phyloP scores from a whole-genome alignment of 164 flowering plant genomes.

The Liquidambar formosana region DNA sequence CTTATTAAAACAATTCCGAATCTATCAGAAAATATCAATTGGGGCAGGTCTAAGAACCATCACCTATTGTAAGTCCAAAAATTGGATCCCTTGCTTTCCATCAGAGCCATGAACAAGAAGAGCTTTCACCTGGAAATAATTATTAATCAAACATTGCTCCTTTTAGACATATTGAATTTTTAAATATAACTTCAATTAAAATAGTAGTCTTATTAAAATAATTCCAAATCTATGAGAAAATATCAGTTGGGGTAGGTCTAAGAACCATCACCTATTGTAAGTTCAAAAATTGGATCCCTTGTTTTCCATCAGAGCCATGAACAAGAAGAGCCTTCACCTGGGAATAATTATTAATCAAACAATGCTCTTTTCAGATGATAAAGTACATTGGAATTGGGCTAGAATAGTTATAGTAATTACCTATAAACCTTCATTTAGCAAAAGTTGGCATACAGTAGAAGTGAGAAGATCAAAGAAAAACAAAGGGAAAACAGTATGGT shows the following conservation, averaged over 20 bases:
- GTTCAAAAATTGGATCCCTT: slow-evolving; percentile 91
- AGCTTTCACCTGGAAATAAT: slow-evolving; percentile 66
- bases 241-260: slow-evolving; percentile 69
- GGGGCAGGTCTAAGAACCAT: slow-evolving; percentile 72
- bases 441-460: too few relatives aligned
- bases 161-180: slow-evolving; percentile 18
- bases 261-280: slow-evolving; percentile 71
- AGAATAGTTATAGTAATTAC: too few relatives aligned
- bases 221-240: slow-evolving; percentile 74
- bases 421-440: too few relatives aligned
- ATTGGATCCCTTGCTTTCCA: slow-evolving; percentile 90
- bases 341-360: background rate
- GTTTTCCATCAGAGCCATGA: slow-evolving; percentile 75
- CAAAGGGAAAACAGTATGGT: too few relatives aligned
- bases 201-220: slow-evolving; percentile 5
- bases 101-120: slow-evolving; percentile 62
- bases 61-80: slow-evolving; percentile 85
- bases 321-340: slow-evolving; percentile 81
- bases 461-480: too few relatives aligned
- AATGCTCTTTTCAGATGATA: background rate
- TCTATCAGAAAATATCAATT: slow-evolving; percentile 74
- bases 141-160: slow-evolving; percentile 1
- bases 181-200: slow-evolving; percentile 12
- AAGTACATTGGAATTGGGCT: too few relatives aligned
- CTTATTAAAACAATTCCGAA: slow-evolving; percentile 12